phyloP scores from a whole-genome alignment of 176 grass and related monocot genomes.

The Rhipidocladum racemiflorum region DNA sequence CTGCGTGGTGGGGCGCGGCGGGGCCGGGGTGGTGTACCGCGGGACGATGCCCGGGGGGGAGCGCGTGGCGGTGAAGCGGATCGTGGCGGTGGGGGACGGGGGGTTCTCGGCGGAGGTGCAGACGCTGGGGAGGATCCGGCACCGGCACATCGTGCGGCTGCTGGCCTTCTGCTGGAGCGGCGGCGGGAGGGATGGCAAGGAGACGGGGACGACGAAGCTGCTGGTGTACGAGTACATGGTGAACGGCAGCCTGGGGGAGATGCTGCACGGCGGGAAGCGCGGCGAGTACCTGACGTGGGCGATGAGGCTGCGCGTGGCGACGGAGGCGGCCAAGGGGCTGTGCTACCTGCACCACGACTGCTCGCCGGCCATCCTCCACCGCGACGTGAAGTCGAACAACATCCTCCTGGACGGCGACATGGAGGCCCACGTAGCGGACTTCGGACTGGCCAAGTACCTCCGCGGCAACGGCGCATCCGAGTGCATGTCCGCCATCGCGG shows the following conservation, averaged over 20 bases:
- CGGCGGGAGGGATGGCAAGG: not conserved
- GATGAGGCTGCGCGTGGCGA: slow-evolving; percentile 55
- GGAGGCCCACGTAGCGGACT: slow-evolving; percentile 80
- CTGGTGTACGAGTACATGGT: slow-evolving; percentile 88
- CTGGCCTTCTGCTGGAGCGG: slow-evolving; percentile 48
- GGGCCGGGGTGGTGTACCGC: slow-evolving; percentile 70
- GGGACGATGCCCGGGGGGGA: slow-evolving; percentile 66
- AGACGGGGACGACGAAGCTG: slow-evolving; percentile 33
- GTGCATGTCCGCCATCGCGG: slow-evolving; percentile 85
- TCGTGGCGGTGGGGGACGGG: slow-evolving; percentile 47
- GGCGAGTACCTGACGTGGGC: slow-evolving; percentile 39
- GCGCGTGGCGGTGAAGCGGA: slow-evolving; percentile 62
- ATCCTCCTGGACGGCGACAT: slow-evolving; percentile 57
- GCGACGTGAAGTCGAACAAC: slow-evolving; percentile 87
- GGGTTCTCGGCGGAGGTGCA: slow-evolving; percentile 76
- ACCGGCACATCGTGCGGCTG: slow-evolving; percentile 73
- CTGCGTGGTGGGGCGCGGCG: slow-evolving; percentile 64
- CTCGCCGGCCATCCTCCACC: slow-evolving; percentile 72
- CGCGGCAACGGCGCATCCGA: slow-evolving; percentile 48
- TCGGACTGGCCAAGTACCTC: slow-evolving; percentile 78
- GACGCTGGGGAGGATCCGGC: slow-evolving; percentile 71
- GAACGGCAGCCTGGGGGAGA: slow-evolving; percentile 65
- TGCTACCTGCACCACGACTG: slow-evolving; percentile 90
- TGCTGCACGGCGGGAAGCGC: slow-evolving; percentile 36
- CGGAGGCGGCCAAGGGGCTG: slow-evolving; percentile 70